A percentile compares a stretch with the other conserved stretches of the same genome.
phyloP scores from a whole-genome alignment of 345 rosid species.

The Mercurialis annua region DNA sequence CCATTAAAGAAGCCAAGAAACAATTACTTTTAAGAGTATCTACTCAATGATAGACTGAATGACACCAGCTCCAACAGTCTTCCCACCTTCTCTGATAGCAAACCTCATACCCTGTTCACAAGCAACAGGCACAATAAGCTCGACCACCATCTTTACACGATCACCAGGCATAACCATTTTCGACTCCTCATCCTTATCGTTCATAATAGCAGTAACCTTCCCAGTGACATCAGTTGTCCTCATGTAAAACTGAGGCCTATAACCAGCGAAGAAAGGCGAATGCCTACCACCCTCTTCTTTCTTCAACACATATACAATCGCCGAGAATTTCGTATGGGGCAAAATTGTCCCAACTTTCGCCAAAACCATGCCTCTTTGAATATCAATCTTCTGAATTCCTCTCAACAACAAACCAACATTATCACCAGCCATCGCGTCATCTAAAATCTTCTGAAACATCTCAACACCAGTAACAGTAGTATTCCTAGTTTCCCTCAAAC shows the following conservation, averaged over 20 bases:
- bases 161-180: slow-evolving; percentile 99
- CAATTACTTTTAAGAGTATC: slow-evolving; percentile 6
- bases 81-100: slow-evolving; percentile 96
- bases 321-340: slow-evolving; percentile 69
- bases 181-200: slow-evolving; percentile 87
- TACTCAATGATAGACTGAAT: slow-evolving; percentile 66
- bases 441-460: slow-evolving; percentile 88
- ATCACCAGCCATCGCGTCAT: slow-evolving; percentile 89
- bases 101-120: slow-evolving; percentile 96
- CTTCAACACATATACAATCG: slow-evolving; percentile 87
- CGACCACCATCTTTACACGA: slow-evolving; percentile 84
- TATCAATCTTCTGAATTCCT: slow-evolving; percentile 81
- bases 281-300: slow-evolving; percentile 98
- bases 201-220: slow-evolving; percentile 68
- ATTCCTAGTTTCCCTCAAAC: slow-evolving; percentile 76
- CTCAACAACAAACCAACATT: slow-evolving; percentile 89
- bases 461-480: slow-evolving; percentile 76
- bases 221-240: slow-evolving; percentile 97
- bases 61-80: slow-evolving; percentile 94
- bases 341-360: slow-evolving; percentile 81
- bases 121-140: slow-evolving; percentile 88
- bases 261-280: slow-evolving; percentile 83
- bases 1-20: slow-evolving; percentile 22
- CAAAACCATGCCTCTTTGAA: slow-evolving; percentile 95
- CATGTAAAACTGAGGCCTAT: slow-evolving; percentile 94